A percentile compares a stretch with the other conserved stretches of the same genome.
phyloP scores from a whole-genome alignment of 1,284 basidiomycete species.

The Ustilago bromivora region DNA sequence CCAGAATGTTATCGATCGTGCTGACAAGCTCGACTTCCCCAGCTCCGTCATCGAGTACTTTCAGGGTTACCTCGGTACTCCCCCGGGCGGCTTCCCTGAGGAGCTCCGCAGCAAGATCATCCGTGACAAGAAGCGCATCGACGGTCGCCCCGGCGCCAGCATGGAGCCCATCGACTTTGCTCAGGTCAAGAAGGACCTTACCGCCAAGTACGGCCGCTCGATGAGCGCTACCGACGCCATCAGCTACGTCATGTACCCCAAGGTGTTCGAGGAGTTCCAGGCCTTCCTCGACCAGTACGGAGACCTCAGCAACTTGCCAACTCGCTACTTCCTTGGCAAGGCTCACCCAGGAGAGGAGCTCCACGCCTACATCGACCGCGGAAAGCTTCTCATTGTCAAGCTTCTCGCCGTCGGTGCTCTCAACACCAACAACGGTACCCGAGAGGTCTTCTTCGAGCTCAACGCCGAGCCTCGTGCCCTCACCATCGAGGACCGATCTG shows the following conservation, averaged over 20 bases:
- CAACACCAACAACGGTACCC: slow-evolving; percentile 87
- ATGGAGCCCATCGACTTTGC: slow-evolving; percentile 93
- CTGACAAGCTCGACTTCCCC: slow-evolving; percentile 96
- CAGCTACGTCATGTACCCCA: slow-evolving; percentile 96
- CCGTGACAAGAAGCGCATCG: slow-evolving; percentile 91
- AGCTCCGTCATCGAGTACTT: slow-evolving; percentile 73
- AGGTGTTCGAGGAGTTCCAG: slow-evolving; percentile 97
- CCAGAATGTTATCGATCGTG: slow-evolving; percentile 85
- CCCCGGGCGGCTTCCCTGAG: slow-evolving; percentile 93
- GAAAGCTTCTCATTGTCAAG: slow-evolving; percentile 93
- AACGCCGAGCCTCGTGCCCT: slow-evolving; percentile 67
- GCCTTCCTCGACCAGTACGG: slow-evolving; percentile 94
- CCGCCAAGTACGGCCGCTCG: slow-evolving; percentile 92
- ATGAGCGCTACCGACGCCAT: slow-evolving; percentile 86
- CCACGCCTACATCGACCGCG: slow-evolving; percentile 95
- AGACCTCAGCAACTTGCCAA: slow-evolving; percentile 84
- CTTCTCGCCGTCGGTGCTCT: slow-evolving; percentile 95
- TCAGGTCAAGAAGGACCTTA: slow-evolving; percentile 91
- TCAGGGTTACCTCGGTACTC: slow-evolving; percentile 84
- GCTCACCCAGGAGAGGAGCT: slow-evolving; percentile 94
- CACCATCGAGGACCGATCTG: slow-evolving; percentile 91
- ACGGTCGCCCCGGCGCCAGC: slow-evolving; percentile 88
- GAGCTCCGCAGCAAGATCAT: slow-evolving; percentile 91
- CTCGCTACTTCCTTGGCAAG: slow-evolving; percentile 95
- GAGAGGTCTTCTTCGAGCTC: slow-evolving; percentile 96